Base-by-base conservation (phyloP, 306 rosid species). In the Lathyrus tuberosus region DNA sequence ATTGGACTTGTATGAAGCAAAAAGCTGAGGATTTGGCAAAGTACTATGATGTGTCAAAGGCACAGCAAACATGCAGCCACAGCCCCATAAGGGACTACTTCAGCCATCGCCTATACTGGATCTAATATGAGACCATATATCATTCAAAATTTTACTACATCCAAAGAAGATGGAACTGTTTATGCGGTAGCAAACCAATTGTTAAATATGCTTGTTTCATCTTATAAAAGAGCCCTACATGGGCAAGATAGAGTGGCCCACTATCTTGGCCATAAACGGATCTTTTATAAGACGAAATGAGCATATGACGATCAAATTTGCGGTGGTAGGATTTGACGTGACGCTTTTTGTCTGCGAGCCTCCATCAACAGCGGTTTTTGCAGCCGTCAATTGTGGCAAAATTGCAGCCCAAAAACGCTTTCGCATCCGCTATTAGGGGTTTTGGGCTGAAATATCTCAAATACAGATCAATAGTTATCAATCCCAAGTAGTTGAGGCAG, bases 1-100 rank as follows among this genome's bases (percentile, higher is more conserved):
- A 20, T 24, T 22, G 35, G 37, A 41, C 52, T 20, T 13, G 33
- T 16, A 40, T 40, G 17, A 17, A 62, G 49, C 49, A 1, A 38
- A 15, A 37, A 62, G 28, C 12, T 42, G 49, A 62, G 33, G 49
- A 18, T 38, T 62, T 63, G 47, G 68, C 12, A 42, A 38, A 62
- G 68, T 63, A 17, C 44, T 63, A 33, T 4, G 20, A 63, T 63
- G 30, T 37, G 68, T 63, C 68, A 41, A 22, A 10, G 17, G 51
- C 18, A 62, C 33, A 3, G 30, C 30, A 22, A 41, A 17, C 17
- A 42, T 42, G 69, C 17, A 41, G 22, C 52, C 67, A 62, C 51
- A 62, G 5, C 38, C 37, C 20, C 53, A 7, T 26, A 30, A 18
- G 38, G 33, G 12, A 63, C 35, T 18, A 11, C 69, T 42, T 18